These are phyloP conservation scores for Drechslerella stenobrocha DNA, from an alignment of 2,329 filamentous ascomycete genomes.

Conservation along the genomic window DNA sequence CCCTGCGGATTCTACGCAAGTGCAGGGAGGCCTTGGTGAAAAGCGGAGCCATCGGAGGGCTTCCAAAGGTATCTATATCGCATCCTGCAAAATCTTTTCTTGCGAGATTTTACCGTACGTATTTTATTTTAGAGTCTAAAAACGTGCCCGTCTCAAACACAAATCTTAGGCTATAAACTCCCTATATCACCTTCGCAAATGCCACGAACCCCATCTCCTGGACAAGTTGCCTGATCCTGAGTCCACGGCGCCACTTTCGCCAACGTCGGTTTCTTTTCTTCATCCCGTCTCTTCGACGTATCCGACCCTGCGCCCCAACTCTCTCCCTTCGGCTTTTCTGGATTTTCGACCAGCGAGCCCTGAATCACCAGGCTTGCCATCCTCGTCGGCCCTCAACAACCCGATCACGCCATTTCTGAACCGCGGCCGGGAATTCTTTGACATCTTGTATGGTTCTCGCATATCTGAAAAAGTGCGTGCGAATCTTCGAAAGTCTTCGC, in stretches of 20 bases:
- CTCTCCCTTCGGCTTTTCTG: constrained; percentile 57
- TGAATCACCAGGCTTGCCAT: constrained; percentile 54
- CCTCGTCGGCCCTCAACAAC: constrained; percentile 55
- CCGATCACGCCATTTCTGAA: constrained; percentile 57
- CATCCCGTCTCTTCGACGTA: constrained; percentile 49
- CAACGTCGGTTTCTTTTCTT: background rate
- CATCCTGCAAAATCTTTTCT: background rate
- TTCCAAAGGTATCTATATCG: constrained; percentile 59
- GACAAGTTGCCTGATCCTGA: constrained; percentile 11
- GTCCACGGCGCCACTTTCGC: background rate
- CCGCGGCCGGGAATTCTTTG: constrained; percentile 60
- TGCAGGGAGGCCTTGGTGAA: constrained; percentile 62
- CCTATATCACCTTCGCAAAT: constrained; percentile 37
- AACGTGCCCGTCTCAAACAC: background rate
- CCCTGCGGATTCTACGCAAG: constrained; percentile 57
- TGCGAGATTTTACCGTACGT: no score
- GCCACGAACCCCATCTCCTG: constrained; percentile 21
- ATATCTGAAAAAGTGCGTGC: constrained; percentile 59
- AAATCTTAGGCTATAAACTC: constrained; percentile 58
- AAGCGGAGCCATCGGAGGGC: constrained; percentile 58
- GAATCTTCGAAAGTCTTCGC: constrained; percentile 60
- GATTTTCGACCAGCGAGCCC: constrained; percentile 4
- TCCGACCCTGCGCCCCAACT: constrained; percentile 55
- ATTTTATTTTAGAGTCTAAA: no score
- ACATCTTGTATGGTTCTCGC: constrained; percentile 59